phyloP scores from a whole-genome alignment of 352 stramenopile genomes.

The Globisporangium mamillatum region DNA sequence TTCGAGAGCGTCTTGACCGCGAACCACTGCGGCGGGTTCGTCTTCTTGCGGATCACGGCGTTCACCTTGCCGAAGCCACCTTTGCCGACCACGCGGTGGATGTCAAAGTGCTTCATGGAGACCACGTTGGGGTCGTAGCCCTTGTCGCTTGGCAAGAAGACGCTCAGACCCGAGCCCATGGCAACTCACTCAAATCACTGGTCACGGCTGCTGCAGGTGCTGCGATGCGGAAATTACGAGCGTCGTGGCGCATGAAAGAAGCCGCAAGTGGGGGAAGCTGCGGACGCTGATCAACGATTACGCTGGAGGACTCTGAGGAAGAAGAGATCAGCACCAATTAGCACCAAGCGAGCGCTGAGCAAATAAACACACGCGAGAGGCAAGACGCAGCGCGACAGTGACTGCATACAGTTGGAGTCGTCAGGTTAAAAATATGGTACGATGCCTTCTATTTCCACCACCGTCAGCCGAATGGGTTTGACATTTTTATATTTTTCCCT shows the following conservation, averaged over 20 bases:
- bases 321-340: neutral
- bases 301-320: neutral
- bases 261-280: neutral
- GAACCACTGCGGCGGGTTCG: constrained; percentile 48
- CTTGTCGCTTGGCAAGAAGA: constrained; percentile 11
- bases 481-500: neutral
- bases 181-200: neutral
- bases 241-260: neutral
- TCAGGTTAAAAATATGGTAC: neutral
- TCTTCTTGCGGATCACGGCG: constrained; percentile 61
- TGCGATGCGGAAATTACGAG: neutral
- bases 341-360: neutral
- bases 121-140: constrained; percentile 39
- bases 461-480: neutral
- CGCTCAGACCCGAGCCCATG: constrained; percentile 20
- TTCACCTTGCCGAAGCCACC: constrained; percentile 79
- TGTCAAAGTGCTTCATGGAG: constrained; percentile 56
- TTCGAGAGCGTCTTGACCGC: constrained; percentile 76
- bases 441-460: neutral
- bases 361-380: neutral
- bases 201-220: neutral
- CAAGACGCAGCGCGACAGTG: neutral
- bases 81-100: constrained; percentile 64
- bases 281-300: neutral
- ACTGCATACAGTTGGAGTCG: neutral